Evolutionary conservation across 257 asterid genomes (phyloP), one percentile per base, ranked within the genome.

Genomic region (Solanum infundibuliforme): DNA sequence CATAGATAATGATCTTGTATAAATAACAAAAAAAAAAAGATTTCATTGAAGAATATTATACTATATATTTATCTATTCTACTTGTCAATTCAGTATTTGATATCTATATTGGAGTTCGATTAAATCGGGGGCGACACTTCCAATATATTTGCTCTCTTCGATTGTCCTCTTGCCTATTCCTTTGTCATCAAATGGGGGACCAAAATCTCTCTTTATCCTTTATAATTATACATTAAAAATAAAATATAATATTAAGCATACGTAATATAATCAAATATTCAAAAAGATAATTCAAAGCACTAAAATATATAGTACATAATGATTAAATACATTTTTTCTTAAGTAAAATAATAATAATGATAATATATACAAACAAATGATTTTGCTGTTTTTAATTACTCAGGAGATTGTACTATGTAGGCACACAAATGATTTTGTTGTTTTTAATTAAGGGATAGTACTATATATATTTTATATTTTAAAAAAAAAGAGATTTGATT

Each of bases 31-130:
- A n/a, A 73, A 2, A 72, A 20, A 41, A 27, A 72, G 16, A 72
- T 72, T 20, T 18, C 43, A 35, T 73, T 8, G 25, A 34, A 8
- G 38, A 13, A 69, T 29, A 29, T 1, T 6, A 20, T 71, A 31
- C 6, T 31, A 13, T 14, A 69, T 29, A 66, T 31, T 66, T 0
- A 69, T 29, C 1, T 0, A 2, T 3, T 68, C 2, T 29, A 16
- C 0, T 31, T 71, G 0, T 66, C 4, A 10, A 6, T 6, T 1
- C 2, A 1, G 6, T 14, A 4, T 69, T 2, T 1, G 6, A 6
- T 71, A 69, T 1, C 6, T 1, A 1, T 31, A 69, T 69, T 69
- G 1, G 5, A 31, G 3, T 0, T 16, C 6, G 12, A 69, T 0
- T 69, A 31, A 31, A 13, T 68, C 0, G 74, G 4, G 18, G 18